These are phyloP conservation scores for Dendrobium huoshanense DNA, from an alignment of 106 monocot genomes.

Conservation along the genomic window DNA sequence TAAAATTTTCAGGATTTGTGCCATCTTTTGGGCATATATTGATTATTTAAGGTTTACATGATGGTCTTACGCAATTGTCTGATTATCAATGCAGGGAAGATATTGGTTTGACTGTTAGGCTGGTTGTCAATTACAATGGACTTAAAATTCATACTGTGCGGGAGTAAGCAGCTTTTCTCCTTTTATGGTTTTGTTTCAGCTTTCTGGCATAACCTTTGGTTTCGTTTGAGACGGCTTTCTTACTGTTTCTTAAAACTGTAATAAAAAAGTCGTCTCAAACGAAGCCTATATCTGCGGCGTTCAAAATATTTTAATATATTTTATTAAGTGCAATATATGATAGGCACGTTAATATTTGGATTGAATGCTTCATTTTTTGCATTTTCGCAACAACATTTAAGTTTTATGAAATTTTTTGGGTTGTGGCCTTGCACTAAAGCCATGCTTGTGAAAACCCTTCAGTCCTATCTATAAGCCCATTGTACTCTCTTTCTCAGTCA, in stretches of 20 bases:
- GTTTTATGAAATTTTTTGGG: background rate
- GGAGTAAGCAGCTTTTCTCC: slow-evolving; percentile 42
- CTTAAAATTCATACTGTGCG: slow-evolving; percentile 69
- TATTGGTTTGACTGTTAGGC: slow-evolving; percentile 82
- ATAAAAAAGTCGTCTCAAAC: too few species aligned
- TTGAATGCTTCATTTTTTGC: background rate
- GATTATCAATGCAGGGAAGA: slow-evolving; percentile 63
- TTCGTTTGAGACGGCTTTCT: too few species aligned
- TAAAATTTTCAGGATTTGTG: background rate
- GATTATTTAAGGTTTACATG: background rate
- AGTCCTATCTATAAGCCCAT: background rate
- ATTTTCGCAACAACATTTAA: background rate
- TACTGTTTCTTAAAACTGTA: too few species aligned
- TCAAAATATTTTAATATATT: background rate
- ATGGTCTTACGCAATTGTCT: background rate
- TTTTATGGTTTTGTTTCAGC: background rate
- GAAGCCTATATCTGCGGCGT: background rate
- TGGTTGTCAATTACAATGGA: slow-evolving; percentile 93
- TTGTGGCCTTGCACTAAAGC: background rate
- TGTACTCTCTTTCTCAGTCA: background rate
- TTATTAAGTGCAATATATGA: background rate
- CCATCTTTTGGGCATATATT: background rate
- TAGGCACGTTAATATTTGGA: background rate
- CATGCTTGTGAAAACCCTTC: background rate
- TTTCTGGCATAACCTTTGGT: background rate